Conservation (phyloP, 495 filamentous ascomycete species). For the Neurospora discreta region DNA sequence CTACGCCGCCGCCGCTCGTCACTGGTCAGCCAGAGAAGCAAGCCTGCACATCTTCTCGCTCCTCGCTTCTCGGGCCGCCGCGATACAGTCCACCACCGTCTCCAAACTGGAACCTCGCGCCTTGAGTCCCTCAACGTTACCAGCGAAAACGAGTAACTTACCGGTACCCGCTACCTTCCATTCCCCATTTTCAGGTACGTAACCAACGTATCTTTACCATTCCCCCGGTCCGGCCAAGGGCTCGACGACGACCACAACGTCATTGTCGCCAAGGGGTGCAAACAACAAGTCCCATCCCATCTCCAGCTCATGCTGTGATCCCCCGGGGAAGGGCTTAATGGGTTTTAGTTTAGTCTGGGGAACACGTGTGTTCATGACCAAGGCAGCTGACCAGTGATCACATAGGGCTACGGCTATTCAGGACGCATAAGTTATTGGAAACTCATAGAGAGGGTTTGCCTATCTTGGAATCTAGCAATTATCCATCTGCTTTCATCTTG, state of each 20-base stretch:
- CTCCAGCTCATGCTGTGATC: background rate
- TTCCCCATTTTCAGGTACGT: background rate
- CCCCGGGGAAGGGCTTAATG: background rate
- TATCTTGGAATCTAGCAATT: background rate
- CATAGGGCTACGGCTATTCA: background rate
- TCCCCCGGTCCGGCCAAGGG: background rate
- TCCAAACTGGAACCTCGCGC: background rate
- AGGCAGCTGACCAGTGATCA: background rate
- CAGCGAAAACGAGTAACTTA: background rate
- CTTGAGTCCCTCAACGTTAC: background rate
- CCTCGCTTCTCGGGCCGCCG: background rate
- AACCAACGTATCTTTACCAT: background rate
- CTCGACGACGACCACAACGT: background rate
- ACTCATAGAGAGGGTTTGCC: background rate
- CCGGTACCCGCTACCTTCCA: background rate
- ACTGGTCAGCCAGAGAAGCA: background rate
- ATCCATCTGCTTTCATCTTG: background rate
- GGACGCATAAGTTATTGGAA: background rate
- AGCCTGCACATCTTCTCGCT: background rate
- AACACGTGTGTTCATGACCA: background rate
- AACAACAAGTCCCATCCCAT: background rate
- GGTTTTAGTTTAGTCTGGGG: background rate
- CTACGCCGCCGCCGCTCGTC: background rate
- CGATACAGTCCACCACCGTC: background rate
- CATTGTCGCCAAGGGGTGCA: background rate